Base-by-base conservation (phyloP, 257 asterid genomes). In the Striga asiatica region DNA sequence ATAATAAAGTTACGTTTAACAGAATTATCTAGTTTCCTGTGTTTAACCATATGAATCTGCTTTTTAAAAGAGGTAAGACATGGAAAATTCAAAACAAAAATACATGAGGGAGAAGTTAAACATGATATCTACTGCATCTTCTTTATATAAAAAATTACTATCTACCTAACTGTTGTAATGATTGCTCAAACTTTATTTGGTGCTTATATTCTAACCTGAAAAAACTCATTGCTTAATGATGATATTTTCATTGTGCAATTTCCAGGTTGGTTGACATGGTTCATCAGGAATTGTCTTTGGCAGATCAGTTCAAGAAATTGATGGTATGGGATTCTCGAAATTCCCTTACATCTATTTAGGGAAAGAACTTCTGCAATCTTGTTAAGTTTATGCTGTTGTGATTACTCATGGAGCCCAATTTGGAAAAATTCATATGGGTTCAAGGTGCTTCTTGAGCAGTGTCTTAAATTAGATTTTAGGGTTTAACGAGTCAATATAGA, bases 271-370 rank as follows among this genome's bases (percentile, higher is more conserved):
- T 91, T 72, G 95, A 88, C 77, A 73, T 80, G 82, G 81, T 83
- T 54, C 98, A 88, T 82, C 79, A 62, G 81, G 98, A 92, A 74
- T 69, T 92, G 64, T 84, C 94, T 47, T 75, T 87, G 84, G 97
- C 97, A 32, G 98, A 92, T 60, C 98, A 92, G 67, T 88, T 77
- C 58, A 71, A 75, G 54, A 78, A 88, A 66, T 69, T 92, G 71
- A 82, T 84, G 95, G 98, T 92, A 76, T 50, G 71, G 27, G 51
- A 58, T 63, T 48, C 58, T 64, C 20, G 35, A 66, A 66, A 41
- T 57, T 60, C 45, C 1, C 35, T n/a, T n/a, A n/a, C n/a, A n/a
- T n/a, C n/a, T n/a, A n/a, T n/a, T n/a, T n/a, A n/a, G n/a, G n/a
- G n/a, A n/a, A n/a, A n/a, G n/a, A n/a, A n/a, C n/a, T n/a, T n/a